Percentiles rank a stretch among this genome's conserved stretches.
Evolutionary conservation across 2,329 filamentous ascomycete species (phyloP).

Genomic region (Diplodia intermedia): DNA sequence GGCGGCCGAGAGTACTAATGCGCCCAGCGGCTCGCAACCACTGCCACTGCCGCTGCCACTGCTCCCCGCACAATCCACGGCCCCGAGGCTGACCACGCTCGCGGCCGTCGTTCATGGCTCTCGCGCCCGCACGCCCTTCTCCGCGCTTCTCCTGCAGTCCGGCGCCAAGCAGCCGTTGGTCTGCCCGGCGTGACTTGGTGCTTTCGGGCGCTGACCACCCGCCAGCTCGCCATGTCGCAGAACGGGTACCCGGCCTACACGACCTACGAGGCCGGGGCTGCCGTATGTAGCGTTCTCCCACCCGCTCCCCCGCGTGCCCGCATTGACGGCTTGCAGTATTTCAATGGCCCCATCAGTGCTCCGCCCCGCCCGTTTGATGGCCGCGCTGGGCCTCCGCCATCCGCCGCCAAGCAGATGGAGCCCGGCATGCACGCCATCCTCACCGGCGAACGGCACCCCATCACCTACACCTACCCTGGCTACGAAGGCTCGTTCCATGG

Average conservation of each 20-base stretch:
- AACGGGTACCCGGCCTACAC: constrained; percentile 14
- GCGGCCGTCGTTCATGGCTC: constrained; percentile 1
- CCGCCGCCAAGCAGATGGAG: constrained; percentile 12
- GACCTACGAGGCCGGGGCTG: constrained; percentile 4
- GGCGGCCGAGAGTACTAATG: constrained; percentile 23
- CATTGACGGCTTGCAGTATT: constrained; percentile 22
- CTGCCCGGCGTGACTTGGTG: too few relatives aligned
- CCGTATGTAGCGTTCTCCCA: constrained; percentile 10
- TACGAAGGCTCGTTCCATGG: constrained; percentile 21
- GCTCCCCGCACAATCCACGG: constrained; percentile 20
- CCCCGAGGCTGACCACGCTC: constrained; percentile 19
- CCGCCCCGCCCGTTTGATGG: constrained; percentile 5
- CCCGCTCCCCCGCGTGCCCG: neutral
- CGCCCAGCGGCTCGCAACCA: neutral
- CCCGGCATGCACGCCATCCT: constrained; percentile 15
- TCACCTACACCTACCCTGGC: constrained; percentile 13
- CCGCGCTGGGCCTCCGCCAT: neutral
- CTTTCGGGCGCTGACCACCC: neutral
- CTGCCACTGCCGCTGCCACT: neutral
- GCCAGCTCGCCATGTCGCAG: constrained; percentile 13
- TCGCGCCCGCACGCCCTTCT: neutral
- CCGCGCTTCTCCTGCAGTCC: neutral
- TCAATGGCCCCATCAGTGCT: constrained; percentile 5
- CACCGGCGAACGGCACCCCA: neutral
- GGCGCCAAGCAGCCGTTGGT: neutral